Evolutionary conservation across 2,329 filamentous ascomycete species (phyloP), one percentile per base, ranked within the genome.

Genomic region (Blastomyces emzantsi): DNA sequence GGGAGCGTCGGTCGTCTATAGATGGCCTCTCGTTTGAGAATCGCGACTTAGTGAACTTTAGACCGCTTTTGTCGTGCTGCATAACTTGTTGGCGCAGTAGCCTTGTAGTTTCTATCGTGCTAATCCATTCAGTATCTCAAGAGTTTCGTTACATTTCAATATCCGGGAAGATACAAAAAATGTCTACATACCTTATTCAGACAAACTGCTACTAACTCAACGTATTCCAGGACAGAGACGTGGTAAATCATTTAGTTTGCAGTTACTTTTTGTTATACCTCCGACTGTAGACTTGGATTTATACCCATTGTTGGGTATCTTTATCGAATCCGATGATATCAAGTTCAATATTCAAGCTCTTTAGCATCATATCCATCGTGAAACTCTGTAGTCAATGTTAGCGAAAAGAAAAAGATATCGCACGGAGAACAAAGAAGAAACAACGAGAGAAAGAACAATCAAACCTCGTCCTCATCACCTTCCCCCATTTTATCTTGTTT

Each of bases 291-390:
- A 13, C 43, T 49, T 30, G 13, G 25, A 28, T 36, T 56, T 28
- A 56, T 84, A 80, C 74, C 87, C 87, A 89, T 70, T 78, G 77
- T 71, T 87, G 83, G 62, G 76, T 73, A 15, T 77, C 73, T 64
- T 80, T 79, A 72, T 87, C 85, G 71, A 83, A 89, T 5, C 86
- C 87, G 67, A 90, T 86, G n/a, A 83, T 70, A 59, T 80, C 76
- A 4, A 84, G 73, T 63, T 88, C 85, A 63, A 89, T 82, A 69
- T 87, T 86, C 64, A 89, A 75, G 39, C 81, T 84, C 67, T 81
- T 82, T 19, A 90, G 78, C 87, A 89, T 89, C 81, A 84, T 85
- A 58, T 83, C 85, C 82, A 90, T 87, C 15, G 85, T 88, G 69
- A 89, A 88, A 15, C 81, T 82, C 85, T 86, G 67, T 45, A 9